Conservation (phyloP, 108 stramenopile genomes). For the Skeletonema costatum region DNA sequence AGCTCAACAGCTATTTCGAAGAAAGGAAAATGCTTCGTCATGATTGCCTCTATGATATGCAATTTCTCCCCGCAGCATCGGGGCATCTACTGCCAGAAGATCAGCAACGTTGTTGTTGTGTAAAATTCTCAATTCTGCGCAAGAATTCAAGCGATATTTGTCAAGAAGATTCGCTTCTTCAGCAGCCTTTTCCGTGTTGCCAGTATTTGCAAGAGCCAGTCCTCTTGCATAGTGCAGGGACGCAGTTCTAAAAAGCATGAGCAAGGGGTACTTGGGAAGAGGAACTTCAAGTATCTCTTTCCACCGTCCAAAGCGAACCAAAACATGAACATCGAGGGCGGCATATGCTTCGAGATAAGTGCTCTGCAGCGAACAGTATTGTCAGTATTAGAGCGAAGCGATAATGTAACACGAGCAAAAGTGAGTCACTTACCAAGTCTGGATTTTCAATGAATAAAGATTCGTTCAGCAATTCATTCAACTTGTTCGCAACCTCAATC, state of each 20-base stretch:
- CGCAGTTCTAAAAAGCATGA: slow-evolving; percentile 81
- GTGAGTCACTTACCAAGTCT: slow-evolving; percentile 36
- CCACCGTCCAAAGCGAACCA: slow-evolving; percentile 91
- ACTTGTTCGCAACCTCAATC: slow-evolving; percentile 62
- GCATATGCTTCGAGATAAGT: slow-evolving; percentile 82
- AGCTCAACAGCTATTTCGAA: slow-evolving; percentile 70
- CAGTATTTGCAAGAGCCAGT: slow-evolving; percentile 67
- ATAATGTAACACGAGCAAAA: background rate
- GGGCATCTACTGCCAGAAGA: slow-evolving; percentile 75
- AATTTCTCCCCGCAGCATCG: slow-evolving; percentile 87
- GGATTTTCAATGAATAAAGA: slow-evolving; percentile 70
- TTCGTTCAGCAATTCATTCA: slow-evolving; percentile 64
- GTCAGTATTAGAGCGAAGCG: background rate
- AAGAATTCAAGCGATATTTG: slow-evolving; percentile 60
- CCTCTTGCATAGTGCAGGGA: slow-evolving; percentile 67
- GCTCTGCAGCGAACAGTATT: slow-evolving; percentile 6
- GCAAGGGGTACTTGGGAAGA: slow-evolving; percentile 60
- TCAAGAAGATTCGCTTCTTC: slow-evolving; percentile 68
- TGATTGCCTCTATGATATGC: slow-evolving; percentile 72
- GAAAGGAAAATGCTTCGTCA: slow-evolving; percentile 72
- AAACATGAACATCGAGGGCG: slow-evolving; percentile 78
- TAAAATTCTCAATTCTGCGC: slow-evolving; percentile 67
- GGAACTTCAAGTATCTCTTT: slow-evolving; percentile 62
- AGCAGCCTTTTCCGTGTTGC: slow-evolving; percentile 57
- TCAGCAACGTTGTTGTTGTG: slow-evolving; percentile 82